phyloP scores from a whole-genome alignment of 306 rosid species.

The Mimosa pudica region DNA sequence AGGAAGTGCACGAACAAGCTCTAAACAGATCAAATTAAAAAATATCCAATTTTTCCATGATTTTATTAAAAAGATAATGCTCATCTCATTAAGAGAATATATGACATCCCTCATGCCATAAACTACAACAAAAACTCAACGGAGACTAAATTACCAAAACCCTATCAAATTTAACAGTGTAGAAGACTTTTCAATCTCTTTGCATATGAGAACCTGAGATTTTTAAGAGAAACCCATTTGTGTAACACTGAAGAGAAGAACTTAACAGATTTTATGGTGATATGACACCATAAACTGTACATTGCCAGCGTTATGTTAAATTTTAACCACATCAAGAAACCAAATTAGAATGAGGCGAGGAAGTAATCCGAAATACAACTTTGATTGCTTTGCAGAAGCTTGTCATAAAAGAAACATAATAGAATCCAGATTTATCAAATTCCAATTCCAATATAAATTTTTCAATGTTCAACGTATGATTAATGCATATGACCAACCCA shows the following conservation, averaged over 20 bases:
- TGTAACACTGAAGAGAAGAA: background rate
- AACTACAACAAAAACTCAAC: background rate
- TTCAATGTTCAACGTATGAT: background rate
- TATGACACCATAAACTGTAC: background rate
- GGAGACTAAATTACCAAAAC: background rate
- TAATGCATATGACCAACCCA: background rate
- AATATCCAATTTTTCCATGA: background rate
- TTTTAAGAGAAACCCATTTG: background rate
- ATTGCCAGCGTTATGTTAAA: background rate
- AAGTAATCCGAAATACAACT: background rate
- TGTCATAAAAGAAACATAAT: too few relatives aligned
- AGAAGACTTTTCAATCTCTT: background rate
- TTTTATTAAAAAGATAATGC: background rate
- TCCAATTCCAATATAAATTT: background rate
- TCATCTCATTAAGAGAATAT: background rate
- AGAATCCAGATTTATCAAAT: background rate
- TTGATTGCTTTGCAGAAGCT: background rate
- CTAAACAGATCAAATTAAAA: background rate
- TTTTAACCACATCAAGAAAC: background rate
- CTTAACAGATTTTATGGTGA: too few relatives aligned
- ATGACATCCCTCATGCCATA: background rate
- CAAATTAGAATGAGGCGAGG: background rate
- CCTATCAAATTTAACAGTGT: background rate
- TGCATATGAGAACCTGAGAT: background rate
- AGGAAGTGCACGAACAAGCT: background rate